phyloP scores from a whole-genome alignment of 2,329 filamentous ascomycete genomes.

The Colletotrichum truncatum region DNA sequence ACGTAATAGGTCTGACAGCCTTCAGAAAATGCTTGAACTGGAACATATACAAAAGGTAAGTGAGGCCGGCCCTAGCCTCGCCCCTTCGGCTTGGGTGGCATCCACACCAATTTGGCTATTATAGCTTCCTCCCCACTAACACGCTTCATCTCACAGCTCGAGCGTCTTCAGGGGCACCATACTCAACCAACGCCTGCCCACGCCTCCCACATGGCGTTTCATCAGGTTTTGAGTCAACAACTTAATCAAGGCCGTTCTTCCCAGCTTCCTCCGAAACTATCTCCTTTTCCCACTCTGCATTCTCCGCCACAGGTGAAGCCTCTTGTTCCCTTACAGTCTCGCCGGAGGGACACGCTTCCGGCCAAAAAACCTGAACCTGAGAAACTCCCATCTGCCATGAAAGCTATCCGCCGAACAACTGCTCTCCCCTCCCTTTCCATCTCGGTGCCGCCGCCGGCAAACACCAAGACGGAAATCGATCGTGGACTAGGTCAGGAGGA shows the following conservation, averaged over 20 bases:
- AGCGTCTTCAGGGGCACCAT: slow-evolving; percentile 29
- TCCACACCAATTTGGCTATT: slow-evolving; percentile 17
- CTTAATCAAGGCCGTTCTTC: slow-evolving; percentile 11
- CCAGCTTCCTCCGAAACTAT: slow-evolving; percentile 10
- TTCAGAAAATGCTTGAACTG: slow-evolving; percentile 68
- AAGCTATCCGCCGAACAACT: slow-evolving; percentile 15
- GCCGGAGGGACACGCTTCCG: slow-evolving; percentile 17
- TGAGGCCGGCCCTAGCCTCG: slow-evolving; percentile 9
- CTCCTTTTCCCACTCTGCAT: slow-evolving; percentile 18
- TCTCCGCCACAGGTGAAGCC: slow-evolving; percentile 15
- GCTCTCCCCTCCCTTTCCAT: slow-evolving; percentile 42
- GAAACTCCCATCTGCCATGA: slow-evolving; percentile 26
- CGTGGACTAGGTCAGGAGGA: slow-evolving; percentile 28
- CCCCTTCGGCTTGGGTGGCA: slow-evolving; percentile 8
- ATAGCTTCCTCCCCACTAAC: slow-evolving; percentile 23
- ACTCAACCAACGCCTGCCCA: slow-evolving; percentile 19
- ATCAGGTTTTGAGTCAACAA: slow-evolving; percentile 26
- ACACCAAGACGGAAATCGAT: slow-evolving; percentile 16
- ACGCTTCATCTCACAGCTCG: slow-evolving; percentile 27
- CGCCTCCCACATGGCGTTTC: slow-evolving; percentile 26
- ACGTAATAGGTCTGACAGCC: slow-evolving; percentile 42
- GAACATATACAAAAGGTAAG: slow-evolving; percentile 67
- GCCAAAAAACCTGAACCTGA: neutral
- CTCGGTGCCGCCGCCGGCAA: slow-evolving; percentile 38
- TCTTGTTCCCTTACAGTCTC: slow-evolving; percentile 27